Evolutionary conservation across 352 stramenopile genomes (phyloP), one percentile per base, ranked within the genome.

Genomic region (Phytophthora parvispora): DNA sequence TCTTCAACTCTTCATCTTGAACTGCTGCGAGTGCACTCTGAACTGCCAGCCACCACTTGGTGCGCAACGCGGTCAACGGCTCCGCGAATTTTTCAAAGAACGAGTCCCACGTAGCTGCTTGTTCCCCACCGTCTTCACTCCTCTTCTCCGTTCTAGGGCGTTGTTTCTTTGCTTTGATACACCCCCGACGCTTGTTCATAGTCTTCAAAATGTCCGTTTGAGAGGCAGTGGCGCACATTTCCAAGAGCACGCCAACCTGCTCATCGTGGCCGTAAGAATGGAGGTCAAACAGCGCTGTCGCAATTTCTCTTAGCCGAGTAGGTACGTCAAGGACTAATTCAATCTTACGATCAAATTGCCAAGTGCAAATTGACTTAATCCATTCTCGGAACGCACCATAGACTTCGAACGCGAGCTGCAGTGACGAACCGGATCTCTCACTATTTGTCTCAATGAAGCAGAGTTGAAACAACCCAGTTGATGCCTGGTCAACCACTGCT

Each of bases 31-130:
- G 36, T 9, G 20, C 27, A 22, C 38, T 66, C 22, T 80, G 60
- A 25, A 83, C 40, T 0, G 63, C 68, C 36, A 60, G 31, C 55
- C 65, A 70, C 75, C 78, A 86, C 31, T 77, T 74, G 6, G 40
- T 36, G 18, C 57, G 69, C 54, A 86, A 36, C 0, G 24, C 7
- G 16, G 6, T 28, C 54, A 83, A 51, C 2, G 69, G 22, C 29
- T 61, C 52, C 10, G 55, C 52, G 27, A 75, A 57, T 53, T 27
- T 50, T 6, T 43, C 31, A 45, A 34, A 48, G 20, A 79, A 75
- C 1, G 20, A 10, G 42, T 64, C 27, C 69, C 59, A 67, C 1
- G 3, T 38, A 31, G 20, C 36, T 1, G 12, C 7, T 54, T 25
- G 47, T 9, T n/a, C 6, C 5, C 27, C 24, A 27, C 6, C 27